phyloP scores from a whole-genome alignment of 1,284 basidiomycete genomes.

The Cryptococcus wingfieldii region DNA sequence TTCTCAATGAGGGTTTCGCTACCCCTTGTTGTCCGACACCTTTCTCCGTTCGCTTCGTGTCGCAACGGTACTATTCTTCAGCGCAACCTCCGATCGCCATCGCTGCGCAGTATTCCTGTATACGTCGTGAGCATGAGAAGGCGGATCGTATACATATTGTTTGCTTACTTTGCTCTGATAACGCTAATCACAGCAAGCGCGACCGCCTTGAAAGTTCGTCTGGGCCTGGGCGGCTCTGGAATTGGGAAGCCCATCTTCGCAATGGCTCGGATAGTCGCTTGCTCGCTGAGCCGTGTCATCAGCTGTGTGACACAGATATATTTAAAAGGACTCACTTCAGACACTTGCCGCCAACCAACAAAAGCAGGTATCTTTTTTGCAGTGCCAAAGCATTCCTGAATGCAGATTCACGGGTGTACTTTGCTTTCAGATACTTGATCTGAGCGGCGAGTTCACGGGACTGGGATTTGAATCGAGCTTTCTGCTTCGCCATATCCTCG shows the following conservation, averaged over 20 bases:
- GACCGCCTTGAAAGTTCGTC: slow-evolving; percentile 58
- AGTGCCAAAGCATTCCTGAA: slow-evolving; percentile 74
- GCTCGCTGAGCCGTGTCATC: slow-evolving; percentile 56
- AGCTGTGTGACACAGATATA: neutral
- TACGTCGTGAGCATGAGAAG: neutral
- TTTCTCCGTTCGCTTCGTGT: slow-evolving; percentile 17
- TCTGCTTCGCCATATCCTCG: slow-evolving; percentile 23
- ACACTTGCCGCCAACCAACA: slow-evolving; percentile 56
- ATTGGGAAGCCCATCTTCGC: slow-evolving; percentile 67
- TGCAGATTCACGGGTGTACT: slow-evolving; percentile 77
- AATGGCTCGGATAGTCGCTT: slow-evolving; percentile 70
- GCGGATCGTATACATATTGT: neutral
- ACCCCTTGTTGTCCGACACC: slow-evolving; percentile 6
- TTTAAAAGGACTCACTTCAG: slow-evolving; percentile 57
- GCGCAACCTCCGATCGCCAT: slow-evolving; percentile 24
- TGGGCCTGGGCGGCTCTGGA: slow-evolving; percentile 44
- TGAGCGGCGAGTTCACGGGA: slow-evolving; percentile 48
- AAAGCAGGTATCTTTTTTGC: slow-evolving; percentile 72
- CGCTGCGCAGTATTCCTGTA: slow-evolving; percentile 21
- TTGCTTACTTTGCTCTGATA: slow-evolving; percentile 61
- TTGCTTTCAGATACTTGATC: slow-evolving; percentile 86
- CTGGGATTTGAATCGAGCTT: slow-evolving; percentile 34
- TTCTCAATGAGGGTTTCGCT: no score
- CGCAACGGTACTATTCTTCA: slow-evolving; percentile 15
- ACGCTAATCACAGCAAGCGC: slow-evolving; percentile 63